These are phyloP conservation scores for Candolleomyces aberdarensis DNA, from an alignment of 768 basidiomycete genomes.

Conservation along the genomic window DNA sequence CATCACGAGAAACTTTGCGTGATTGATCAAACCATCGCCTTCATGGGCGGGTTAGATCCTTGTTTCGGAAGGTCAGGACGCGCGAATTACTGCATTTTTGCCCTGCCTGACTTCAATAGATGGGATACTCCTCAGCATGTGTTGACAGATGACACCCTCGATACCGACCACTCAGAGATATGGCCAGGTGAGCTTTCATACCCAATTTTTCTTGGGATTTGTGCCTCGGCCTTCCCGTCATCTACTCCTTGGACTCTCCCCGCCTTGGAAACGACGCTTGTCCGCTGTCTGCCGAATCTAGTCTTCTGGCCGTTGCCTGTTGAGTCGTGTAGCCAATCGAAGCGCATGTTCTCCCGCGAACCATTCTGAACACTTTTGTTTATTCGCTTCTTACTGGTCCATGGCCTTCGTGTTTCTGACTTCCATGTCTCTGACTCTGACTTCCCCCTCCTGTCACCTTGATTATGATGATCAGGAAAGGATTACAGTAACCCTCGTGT, in stretches of 20 bases:
- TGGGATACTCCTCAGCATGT: slow-evolving; percentile 98
- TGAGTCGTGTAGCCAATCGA: background rate
- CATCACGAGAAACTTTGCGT: slow-evolving; percentile 99
- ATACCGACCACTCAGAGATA: slow-evolving; percentile 60
- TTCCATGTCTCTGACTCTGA: background rate
- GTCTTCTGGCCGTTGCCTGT: background rate
- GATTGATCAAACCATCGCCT: slow-evolving; percentile 94
- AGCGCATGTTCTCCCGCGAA: background rate
- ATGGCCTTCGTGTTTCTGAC: background rate
- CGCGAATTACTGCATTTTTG: background rate
- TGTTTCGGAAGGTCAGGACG: slow-evolving; percentile 74
- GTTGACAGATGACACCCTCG: slow-evolving; percentile 78
- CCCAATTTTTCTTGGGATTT: background rate
- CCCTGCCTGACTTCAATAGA: slow-evolving; percentile 28
- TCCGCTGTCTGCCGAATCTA: too few relatives aligned
- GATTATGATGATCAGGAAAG: slow-evolving; percentile 56
- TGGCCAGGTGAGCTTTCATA: slow-evolving; percentile 69
- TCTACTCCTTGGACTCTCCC: background rate
- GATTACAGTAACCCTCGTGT: slow-evolving; percentile 93
- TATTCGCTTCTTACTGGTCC: background rate
- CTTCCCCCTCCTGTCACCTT: background rate
- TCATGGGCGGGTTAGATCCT: slow-evolving; percentile 96
- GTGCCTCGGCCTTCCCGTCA: background rate
- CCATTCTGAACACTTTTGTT: background rate
- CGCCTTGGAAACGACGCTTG: too few relatives aligned